phyloP scores from a whole-genome alignment of 495 filamentous ascomycete species.

The Aspergillus incahuasiensis region DNA sequence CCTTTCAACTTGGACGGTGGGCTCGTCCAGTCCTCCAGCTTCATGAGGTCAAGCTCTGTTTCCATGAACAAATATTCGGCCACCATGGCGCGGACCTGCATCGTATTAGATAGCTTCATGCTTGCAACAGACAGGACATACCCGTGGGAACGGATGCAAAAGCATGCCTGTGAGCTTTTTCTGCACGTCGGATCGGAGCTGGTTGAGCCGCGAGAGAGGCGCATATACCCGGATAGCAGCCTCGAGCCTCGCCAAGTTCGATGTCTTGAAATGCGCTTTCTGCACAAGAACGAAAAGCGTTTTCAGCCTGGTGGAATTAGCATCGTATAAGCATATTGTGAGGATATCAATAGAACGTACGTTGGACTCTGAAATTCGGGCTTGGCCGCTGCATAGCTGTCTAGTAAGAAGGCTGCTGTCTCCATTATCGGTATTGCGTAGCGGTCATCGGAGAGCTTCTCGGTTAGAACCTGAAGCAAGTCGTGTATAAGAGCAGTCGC shows the following conservation, averaged over 20 bases:
- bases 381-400: constrained; percentile 27
- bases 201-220: constrained; percentile 46
- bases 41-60: constrained; percentile 30
- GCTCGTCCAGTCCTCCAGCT: constrained; percentile 39
- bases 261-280: constrained; percentile 75
- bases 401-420: constrained; percentile 68
- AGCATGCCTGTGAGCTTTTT: constrained; percentile 56
- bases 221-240: constrained; percentile 75
- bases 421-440: constrained; percentile 72
- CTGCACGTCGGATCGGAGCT: constrained; percentile 40
- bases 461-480: constrained; percentile 39
- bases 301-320: constrained; percentile 39
- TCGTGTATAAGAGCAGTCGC: constrained; percentile 36
- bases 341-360: constrained; percentile 5
- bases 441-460: constrained; percentile 57
- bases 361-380: constrained; percentile 19
- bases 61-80: constrained; percentile 39
- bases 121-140: constrained; percentile 25
- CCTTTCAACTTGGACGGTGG: constrained; percentile 36
- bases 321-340: background rate
- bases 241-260: constrained; percentile 71
- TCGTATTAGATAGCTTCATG: background rate
- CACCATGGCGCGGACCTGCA: constrained; percentile 33
- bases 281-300: constrained; percentile 64
- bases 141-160: constrained; percentile 59